These are phyloP conservation scores for Monosporascus ibericus DNA, from an alignment of 2,329 filamentous ascomycete species.

Conservation along the genomic window DNA sequence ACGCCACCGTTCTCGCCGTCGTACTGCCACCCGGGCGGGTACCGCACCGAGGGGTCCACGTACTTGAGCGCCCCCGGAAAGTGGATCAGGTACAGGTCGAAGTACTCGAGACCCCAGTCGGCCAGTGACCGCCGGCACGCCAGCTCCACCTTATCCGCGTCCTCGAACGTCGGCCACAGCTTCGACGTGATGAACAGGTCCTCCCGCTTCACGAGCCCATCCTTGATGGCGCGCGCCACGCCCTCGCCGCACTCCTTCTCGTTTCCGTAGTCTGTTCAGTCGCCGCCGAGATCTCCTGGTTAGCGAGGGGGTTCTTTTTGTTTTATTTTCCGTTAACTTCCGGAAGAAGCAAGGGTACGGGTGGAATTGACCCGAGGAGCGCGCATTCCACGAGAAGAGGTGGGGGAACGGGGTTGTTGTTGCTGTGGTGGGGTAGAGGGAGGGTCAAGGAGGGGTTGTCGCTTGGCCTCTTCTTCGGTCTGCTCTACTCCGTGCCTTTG, in stretches of 20 bases:
- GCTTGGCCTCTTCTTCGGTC: not conserved
- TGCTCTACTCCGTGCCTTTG: not conserved
- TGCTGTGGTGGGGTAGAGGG: not conserved
- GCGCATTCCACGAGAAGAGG: not conserved
- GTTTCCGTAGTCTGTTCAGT: constrained; percentile 67
- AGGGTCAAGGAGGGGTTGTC: not conserved
- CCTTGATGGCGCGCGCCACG: constrained; percentile 71
- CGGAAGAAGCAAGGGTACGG: not conserved
- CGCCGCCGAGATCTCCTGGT: not conserved
- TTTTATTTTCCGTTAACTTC: no score
- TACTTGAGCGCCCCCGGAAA: constrained; percentile 85
- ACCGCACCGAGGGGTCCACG: constrained; percentile 71
- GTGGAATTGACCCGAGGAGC: not conserved
- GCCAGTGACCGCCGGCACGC: constrained; percentile 71
- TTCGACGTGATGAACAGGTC: constrained; percentile 92
- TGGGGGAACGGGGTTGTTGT: constrained; percentile 1
- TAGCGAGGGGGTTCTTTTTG: not conserved
- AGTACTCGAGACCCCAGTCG: constrained; percentile 83
- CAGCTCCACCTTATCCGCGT: constrained; percentile 67
- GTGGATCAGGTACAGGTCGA: constrained; percentile 85
- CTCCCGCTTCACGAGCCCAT: constrained; percentile 73
- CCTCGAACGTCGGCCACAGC: constrained; percentile 90
- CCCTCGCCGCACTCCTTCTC: constrained; percentile 73
- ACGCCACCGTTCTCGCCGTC: constrained; percentile 56
- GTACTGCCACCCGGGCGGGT: constrained; percentile 73